A percentile compares a stretch with the other conserved stretches of the same genome.
phyloP scores from a whole-genome alignment of 2,329 filamentous ascomycete species.

The Ophiostoma ips region DNA sequence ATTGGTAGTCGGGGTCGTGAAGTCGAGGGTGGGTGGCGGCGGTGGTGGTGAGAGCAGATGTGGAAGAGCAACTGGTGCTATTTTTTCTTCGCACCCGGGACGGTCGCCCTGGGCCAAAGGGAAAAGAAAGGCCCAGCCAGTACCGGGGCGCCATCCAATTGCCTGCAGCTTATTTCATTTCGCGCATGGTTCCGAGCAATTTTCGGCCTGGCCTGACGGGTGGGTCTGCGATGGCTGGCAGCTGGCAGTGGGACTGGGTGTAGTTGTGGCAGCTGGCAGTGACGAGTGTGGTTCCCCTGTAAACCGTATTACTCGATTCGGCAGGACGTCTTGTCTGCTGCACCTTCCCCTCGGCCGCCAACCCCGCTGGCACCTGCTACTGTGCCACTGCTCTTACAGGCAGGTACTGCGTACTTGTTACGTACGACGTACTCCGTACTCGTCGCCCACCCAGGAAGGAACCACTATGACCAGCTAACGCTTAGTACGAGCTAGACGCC shows the following conservation, averaged over 20 bases:
- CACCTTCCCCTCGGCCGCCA: not conserved
- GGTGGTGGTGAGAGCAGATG: constrained; percentile 6
- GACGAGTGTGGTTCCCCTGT: too few relatives aligned
- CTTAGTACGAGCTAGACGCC: not conserved
- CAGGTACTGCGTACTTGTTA: not conserved
- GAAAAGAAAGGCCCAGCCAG: too few relatives aligned
- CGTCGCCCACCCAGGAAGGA: not conserved
- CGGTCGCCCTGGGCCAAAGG: too few relatives aligned
- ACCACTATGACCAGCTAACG: constrained; percentile 1
- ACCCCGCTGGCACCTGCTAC: constrained; percentile 6
- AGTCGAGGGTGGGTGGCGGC: constrained; percentile 1
- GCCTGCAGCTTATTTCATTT: constrained; percentile 16
- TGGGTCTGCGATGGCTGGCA: constrained; percentile 2
- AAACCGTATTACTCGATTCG: not conserved
- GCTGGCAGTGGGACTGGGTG: not conserved
- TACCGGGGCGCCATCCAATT: constrained; percentile 17
- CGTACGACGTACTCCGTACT: too few relatives aligned
- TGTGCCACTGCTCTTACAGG: not conserved
- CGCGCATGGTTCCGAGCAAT: constrained; percentile 16
- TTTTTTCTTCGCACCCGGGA: constrained; percentile 8
- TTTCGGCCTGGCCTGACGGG: constrained; percentile 14
- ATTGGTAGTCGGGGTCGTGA: constrained; percentile 19
- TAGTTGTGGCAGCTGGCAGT: not conserved
- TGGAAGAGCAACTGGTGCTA: constrained; percentile 9
- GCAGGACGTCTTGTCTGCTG: not conserved